Percentiles rank a stretch among this genome's conserved stretches.
phyloP scores from a whole-genome alignment of 257 asterid species.

The Apocynum venetum region DNA sequence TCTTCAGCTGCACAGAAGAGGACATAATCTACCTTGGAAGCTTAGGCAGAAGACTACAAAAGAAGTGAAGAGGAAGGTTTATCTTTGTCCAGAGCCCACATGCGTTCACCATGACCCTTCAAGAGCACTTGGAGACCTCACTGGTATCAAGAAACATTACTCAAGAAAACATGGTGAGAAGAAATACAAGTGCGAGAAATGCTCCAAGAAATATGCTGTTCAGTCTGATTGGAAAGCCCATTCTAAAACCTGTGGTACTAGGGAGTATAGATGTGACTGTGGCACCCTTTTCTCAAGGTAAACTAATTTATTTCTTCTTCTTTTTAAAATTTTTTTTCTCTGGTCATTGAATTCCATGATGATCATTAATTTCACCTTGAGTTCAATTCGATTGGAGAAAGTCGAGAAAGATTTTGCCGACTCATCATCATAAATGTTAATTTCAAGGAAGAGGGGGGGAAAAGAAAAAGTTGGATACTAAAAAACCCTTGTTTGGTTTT shows the following conservation, averaged over 20 bases:
- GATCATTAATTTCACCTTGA: background rate
- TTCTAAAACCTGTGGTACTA: constrained; percentile 64
- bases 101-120: constrained; percentile 78
- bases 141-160: constrained; percentile 78
- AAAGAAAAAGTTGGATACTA: no score
- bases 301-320: background rate
- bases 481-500: background rate
- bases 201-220: constrained; percentile 79
- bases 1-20: constrained; percentile 77
- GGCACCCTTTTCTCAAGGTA: constrained; percentile 84
- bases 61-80: constrained; percentile 57
- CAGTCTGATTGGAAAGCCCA: constrained; percentile 90
- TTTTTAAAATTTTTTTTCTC: background rate
- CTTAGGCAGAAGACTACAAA: constrained; percentile 55
- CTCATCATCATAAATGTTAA: background rate
- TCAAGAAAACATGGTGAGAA: constrained; percentile 79
- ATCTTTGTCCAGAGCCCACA: constrained; percentile 73
- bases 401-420: background rate
- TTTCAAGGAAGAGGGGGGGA: background rate
- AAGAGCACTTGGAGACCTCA: constrained; percentile 80
- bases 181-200: constrained; percentile 68
- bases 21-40: constrained; percentile 84
- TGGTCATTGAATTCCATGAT: background rate
- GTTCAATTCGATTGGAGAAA: background rate
- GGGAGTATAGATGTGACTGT: constrained; percentile 76